Conservation (phyloP, 1,284 basidiomycete species). For the Cutaneotrichosporon arboriforme region DNA sequence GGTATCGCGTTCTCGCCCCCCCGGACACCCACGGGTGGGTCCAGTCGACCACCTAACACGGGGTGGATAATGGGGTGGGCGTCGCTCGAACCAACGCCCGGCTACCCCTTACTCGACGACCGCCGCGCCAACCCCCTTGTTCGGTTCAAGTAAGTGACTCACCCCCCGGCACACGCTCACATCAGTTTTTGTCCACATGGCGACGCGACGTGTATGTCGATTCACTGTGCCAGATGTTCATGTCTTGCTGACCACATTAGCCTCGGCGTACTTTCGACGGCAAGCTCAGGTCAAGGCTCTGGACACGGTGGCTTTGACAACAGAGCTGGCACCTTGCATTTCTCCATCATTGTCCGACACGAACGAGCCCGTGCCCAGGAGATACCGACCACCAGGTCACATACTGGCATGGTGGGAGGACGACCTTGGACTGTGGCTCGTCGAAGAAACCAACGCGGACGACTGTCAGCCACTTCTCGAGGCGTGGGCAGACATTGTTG, state of each 20-base stretch:
- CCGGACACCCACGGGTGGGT: not conserved
- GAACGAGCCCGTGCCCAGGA: constrained; percentile 1
- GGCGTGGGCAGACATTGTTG: constrained; percentile 19
- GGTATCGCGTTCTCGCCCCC: not conserved
- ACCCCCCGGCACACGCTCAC: not conserved
- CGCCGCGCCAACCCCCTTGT: not conserved
- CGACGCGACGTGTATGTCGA: constrained; percentile 5
- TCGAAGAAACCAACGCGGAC: constrained; percentile 8
- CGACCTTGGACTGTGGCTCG: constrained; percentile 26
- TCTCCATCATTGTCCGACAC: not conserved
- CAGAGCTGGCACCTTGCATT: not conserved
- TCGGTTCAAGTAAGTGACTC: constrained; percentile 12
- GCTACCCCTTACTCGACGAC: constrained; percentile 16
- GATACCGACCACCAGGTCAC: constrained; percentile 7
- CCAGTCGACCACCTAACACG: not conserved
- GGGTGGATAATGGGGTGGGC: constrained; percentile 14
- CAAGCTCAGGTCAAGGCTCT: constrained; percentile 25
- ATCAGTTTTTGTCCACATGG: constrained; percentile 14
- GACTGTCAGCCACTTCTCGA: constrained; percentile 1
- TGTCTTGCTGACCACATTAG: constrained; percentile 2
- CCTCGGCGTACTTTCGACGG: constrained; percentile 18
- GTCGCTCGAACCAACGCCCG: constrained; percentile 5
- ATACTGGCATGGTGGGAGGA: constrained; percentile 38
- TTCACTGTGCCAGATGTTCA: not conserved
- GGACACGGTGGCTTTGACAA: constrained; percentile 13